These are phyloP conservation scores for Lentinus brumalis DNA, from an alignment of 768 basidiomycete species.

Conservation along the genomic window DNA sequence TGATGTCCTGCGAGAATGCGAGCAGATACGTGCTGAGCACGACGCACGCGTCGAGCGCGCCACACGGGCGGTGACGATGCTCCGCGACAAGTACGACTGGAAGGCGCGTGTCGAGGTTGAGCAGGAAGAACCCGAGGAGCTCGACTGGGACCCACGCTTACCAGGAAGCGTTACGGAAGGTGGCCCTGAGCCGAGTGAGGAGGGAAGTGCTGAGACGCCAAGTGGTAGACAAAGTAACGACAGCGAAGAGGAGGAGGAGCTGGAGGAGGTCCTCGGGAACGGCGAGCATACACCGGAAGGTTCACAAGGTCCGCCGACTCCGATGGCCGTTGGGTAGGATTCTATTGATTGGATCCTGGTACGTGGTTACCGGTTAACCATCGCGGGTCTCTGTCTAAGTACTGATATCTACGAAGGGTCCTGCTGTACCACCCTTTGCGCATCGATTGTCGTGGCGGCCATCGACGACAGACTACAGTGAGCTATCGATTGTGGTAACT, in stretches of 20 bases:
- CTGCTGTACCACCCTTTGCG: too few relatives aligned
- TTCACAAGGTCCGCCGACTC: slow-evolving; percentile 35
- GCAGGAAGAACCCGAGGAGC: slow-evolving; percentile 77
- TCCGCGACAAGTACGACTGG: slow-evolving; percentile 82
- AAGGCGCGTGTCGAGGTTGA: slow-evolving; percentile 78
- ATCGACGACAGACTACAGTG: too few relatives aligned
- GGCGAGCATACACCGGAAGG: slow-evolving; percentile 29
- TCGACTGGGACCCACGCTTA: slow-evolving; percentile 66
- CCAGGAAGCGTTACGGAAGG: slow-evolving; percentile 24
- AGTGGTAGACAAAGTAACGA: slow-evolving; percentile 30
- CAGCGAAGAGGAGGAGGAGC: slow-evolving; percentile 35
- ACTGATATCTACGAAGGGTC: too few relatives aligned
- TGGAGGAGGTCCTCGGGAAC: slow-evolving; percentile 33
- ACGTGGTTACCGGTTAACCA: too few relatives aligned
- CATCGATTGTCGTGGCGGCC: too few relatives aligned
- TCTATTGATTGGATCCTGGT: background rate
- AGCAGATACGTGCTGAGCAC: slow-evolving; percentile 66
- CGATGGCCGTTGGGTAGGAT: background rate
- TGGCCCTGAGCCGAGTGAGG: slow-evolving; percentile 26
- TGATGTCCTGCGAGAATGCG: slow-evolving; percentile 68
- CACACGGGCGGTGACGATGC: slow-evolving; percentile 74
- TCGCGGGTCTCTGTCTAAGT: too few relatives aligned
- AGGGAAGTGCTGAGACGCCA: slow-evolving; percentile 32
- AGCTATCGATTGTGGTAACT: too few relatives aligned
- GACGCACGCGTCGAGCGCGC: slow-evolving; percentile 78